Percentiles rank a stretch among this genome's conserved stretches.
These are phyloP conservation scores for Linnemannia exigua DNA, from an alignment of 192 early-diverging fungal genomes.

Conservation along the genomic window DNA sequence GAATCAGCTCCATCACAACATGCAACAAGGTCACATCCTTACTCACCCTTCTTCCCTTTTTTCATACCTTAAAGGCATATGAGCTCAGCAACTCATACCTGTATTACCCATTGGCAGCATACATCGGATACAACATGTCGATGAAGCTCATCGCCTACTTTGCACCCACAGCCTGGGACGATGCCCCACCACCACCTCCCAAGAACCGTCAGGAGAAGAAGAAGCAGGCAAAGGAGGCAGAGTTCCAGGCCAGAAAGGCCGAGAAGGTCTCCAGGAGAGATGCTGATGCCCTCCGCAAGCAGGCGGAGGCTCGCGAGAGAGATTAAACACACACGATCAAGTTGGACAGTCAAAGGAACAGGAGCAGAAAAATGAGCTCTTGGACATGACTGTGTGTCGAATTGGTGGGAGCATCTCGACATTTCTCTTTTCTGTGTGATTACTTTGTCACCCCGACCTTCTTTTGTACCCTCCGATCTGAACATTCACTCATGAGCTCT, in stretches of 20 bases:
- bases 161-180: slow-evolving; percentile 41
- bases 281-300: slow-evolving; percentile 46
- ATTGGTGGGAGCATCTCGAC: neutral
- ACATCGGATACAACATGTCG: slow-evolving; percentile 37
- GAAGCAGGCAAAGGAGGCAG: slow-evolving; percentile 47
- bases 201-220: slow-evolving; percentile 53
- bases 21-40: neutral
- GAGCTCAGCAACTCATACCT: slow-evolving; percentile 36
- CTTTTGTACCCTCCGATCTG: neutral
- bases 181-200: slow-evolving; percentile 33
- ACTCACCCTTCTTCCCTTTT: neutral
- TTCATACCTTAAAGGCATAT: slow-evolving; percentile 18
- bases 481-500: neutral
- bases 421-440: neutral
- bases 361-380: neutral
- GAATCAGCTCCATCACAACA: neutral
- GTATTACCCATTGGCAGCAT: slow-evolving; percentile 39
- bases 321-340: neutral
- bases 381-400: neutral
- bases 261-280: slow-evolving; percentile 30
- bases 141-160: slow-evolving; percentile 32
- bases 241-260: slow-evolving; percentile 20
- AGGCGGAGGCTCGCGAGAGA: slow-evolving; percentile 34
- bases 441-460: neutral
- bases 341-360: neutral